Conservation (phyloP, 2,329 filamentous ascomycete genomes). For the Talaromyces marneffei region DNA sequence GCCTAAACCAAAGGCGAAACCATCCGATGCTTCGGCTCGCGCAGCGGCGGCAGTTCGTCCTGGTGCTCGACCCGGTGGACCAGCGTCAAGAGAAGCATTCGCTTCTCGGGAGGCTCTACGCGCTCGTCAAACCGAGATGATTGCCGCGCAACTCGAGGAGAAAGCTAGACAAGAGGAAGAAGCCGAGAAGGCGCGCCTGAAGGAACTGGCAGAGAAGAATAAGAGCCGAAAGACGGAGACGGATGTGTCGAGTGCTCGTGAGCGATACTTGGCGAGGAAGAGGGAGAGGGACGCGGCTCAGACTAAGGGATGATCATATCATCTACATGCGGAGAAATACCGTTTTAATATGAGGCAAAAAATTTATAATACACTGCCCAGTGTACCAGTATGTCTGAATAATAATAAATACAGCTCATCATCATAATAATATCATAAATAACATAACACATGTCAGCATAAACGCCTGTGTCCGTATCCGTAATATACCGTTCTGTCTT, state of each 20-base stretch:
- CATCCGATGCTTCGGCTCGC: neutral
- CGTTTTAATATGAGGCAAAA: neutral
- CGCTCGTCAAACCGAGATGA: slow-evolving; percentile 55
- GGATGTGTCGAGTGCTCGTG: slow-evolving; percentile 56
- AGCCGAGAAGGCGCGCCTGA: slow-evolving; percentile 51
- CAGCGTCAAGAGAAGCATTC: slow-evolving; percentile 27
- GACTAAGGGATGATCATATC: neutral
- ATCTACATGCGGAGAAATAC: neutral
- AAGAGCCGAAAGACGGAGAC: slow-evolving; percentile 54
- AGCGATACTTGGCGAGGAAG: slow-evolving; percentile 57
- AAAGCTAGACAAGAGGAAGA: slow-evolving; percentile 51
- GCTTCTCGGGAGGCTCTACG: slow-evolving; percentile 41
- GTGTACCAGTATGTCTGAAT: neutral
- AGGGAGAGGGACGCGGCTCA: slow-evolving; percentile 39
- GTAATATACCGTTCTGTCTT: neutral
- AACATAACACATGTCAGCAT: neutral
- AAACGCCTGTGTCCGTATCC: slow-evolving; percentile 4
- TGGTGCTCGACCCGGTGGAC: slow-evolving; percentile 15
- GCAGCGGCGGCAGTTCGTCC: slow-evolving; percentile 18
- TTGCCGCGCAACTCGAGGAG: slow-evolving; percentile 55
- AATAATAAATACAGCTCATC: neutral
- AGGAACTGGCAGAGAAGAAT: slow-evolving; percentile 49
- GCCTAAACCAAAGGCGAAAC: slow-evolving; percentile 45
- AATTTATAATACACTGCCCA: neutral
- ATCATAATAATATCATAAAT: slow-evolving; percentile 11